A percentile compares a stretch with the other conserved stretches of the same genome.
Evolutionary conservation across 2,329 filamentous ascomycete genomes (phyloP).

Genomic region (Xylaria multiplex): DNA sequence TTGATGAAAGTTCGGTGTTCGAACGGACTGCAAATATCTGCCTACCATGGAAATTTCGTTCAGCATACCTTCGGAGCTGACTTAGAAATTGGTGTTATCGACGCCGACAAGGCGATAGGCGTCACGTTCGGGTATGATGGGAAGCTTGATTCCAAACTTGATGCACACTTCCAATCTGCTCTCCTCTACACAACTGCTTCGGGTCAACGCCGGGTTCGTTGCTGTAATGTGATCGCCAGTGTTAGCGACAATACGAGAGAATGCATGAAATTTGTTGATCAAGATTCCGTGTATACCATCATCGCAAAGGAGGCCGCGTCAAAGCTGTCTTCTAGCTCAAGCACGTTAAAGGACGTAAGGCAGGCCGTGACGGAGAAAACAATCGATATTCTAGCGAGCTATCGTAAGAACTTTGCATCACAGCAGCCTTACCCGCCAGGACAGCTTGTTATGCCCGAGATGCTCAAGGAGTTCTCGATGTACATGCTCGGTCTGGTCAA

Average conservation of each 20-base stretch:
- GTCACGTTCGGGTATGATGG: slow-evolving; percentile 96
- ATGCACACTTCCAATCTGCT: slow-evolving; percentile 97
- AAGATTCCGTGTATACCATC: slow-evolving; percentile 89
- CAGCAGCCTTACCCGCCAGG: slow-evolving; percentile 82
- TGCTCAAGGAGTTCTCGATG: slow-evolving; percentile 96
- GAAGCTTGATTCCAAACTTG: slow-evolving; percentile 94
- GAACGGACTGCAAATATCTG: slow-evolving; percentile 90
- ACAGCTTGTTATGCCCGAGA: slow-evolving; percentile 93
- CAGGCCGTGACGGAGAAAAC: slow-evolving; percentile 87
- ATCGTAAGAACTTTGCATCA: slow-evolving; percentile 88
- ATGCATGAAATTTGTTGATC: slow-evolving; percentile 91
- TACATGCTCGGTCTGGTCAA: slow-evolving; percentile 92
- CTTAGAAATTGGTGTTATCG: slow-evolving; percentile 90
- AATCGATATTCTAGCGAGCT: slow-evolving; percentile 89
- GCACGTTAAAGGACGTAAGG: slow-evolving; percentile 84
- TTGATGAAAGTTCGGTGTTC: slow-evolving; percentile 99
- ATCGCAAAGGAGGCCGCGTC: slow-evolving; percentile 93
- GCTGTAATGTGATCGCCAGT: slow-evolving; percentile 91
- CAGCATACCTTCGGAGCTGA: slow-evolving; percentile 96
- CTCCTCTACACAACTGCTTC: slow-evolving; percentile 92
- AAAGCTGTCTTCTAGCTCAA: slow-evolving; percentile 77
- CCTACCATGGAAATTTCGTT: slow-evolving; percentile 96
- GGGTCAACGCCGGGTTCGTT: slow-evolving; percentile 89
- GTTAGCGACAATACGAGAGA: slow-evolving; percentile 88
- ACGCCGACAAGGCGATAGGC: slow-evolving; percentile 91